Evolutionary conservation across 441 rosid genomes (phyloP), one percentile per base, ranked within the genome.

Genomic region (Lepidium campestre): DNA sequence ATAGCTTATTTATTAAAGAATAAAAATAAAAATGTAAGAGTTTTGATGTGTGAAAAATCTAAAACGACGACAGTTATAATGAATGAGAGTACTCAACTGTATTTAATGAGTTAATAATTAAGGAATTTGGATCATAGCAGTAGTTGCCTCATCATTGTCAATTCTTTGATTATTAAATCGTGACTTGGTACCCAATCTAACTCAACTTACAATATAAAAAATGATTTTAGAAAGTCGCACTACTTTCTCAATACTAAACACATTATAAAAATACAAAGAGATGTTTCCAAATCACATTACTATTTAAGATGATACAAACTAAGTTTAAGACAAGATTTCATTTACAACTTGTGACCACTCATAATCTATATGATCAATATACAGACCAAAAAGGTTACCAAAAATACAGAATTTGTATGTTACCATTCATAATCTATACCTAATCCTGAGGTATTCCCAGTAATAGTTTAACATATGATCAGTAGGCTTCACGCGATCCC

Each of bases 381-480:
- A n/a, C 31, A 40, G 52, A 37, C 13, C 13, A 40, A 17, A 15
- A 17, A 12, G 34, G 44, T 22, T 10, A 55, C 9, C 45, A 23
- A n/a, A 68, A 2, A 35, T 25, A 31, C 4, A 31, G 9, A 9
- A 25, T 19, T 22, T 47, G 23, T 34, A 42, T 22, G 18, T 44
- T 34, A 34, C 31, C 14, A 55, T 22, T 56, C 37, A 71, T 48
- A 71, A 57, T 53, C 6, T 65, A 65, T 12, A 58, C 11, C 56
- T 55, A 44, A 58, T 72, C 49, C 49, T 65, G 14, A 73, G 68
- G 53, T 29, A 73, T 7, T 60, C 68, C 73, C 73, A 73, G 25
- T 73, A 73, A 54, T 61, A 54, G 59, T 73, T 67, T 45, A 73
- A 54, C 77, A 73, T 73, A 73, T 73, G 73, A 47, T 67, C 77